Evolutionary conservation across 1,284 basidiomycete genomes (phyloP).

Genomic region (Ustilago bromivora): DNA sequence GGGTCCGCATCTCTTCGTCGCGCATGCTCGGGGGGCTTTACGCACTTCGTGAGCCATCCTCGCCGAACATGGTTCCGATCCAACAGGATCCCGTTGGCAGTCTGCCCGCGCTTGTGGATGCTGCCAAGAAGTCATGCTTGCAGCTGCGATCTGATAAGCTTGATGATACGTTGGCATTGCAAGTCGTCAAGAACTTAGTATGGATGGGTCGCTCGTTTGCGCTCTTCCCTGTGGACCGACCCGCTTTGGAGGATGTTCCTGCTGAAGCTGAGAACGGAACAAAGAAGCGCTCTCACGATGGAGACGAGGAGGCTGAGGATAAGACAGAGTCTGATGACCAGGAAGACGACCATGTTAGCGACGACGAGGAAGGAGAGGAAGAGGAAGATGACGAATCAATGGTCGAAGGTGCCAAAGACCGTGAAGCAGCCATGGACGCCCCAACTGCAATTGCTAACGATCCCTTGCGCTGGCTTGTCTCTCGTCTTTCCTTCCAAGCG

Average conservation of each 20-base stretch:
- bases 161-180: conserved; percentile 81
- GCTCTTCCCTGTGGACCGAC: conserved; percentile 34
- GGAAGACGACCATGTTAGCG: conserved; percentile 8
- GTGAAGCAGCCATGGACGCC: conserved; percentile 42
- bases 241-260: conserved; percentile 12
- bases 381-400: conserved; percentile 38
- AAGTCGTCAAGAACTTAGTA: conserved; percentile 93
- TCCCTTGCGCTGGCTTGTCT: conserved; percentile 91
- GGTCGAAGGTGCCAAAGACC: conserved; percentile 52
- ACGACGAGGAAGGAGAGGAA: conserved; percentile 21
- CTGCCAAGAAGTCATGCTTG: conserved; percentile 81
- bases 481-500: conserved; percentile 88
- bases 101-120: conserved; percentile 75
- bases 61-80: conserved; percentile 42
- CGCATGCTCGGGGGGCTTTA: conserved; percentile 82
- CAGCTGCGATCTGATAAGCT: conserved; percentile 86
- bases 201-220: conserved; percentile 79
- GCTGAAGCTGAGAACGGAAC: conserved; percentile 20
- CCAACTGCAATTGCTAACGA: conserved; percentile 70
- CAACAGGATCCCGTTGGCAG: conserved; percentile 72
- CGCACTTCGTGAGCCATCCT: conserved; percentile 26
- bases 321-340: conserved; percentile 10
- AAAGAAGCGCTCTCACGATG: conserved; percentile 57
- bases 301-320: conserved; percentile 18
- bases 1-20: conserved; percentile 87